Conservation (phyloP, 768 basidiomycete species). For the Pisolithus marmoratus region DNA sequence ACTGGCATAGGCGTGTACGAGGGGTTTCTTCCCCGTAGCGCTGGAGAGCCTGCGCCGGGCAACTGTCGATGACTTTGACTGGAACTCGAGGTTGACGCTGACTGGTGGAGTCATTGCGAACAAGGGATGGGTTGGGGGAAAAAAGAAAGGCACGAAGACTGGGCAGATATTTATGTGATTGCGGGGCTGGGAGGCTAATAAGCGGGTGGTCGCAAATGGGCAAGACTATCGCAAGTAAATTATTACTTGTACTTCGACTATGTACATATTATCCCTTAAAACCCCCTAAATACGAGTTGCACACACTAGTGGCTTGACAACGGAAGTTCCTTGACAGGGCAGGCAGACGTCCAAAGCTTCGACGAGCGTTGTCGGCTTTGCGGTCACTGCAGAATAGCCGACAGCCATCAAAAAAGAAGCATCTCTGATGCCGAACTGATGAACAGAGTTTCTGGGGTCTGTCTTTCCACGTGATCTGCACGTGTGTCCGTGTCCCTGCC, state of each 20-base stretch:
- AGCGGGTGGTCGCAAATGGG: background rate
- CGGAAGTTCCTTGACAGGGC: no score
- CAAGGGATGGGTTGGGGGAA: slow-evolving; percentile 7
- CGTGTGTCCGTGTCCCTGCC: slow-evolving; percentile 1
- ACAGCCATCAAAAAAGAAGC: background rate
- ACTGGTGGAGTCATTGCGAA: slow-evolving; percentile 44
- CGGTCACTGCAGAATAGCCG: no score
- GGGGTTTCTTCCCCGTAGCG: slow-evolving; percentile 44
- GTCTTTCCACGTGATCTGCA: background rate
- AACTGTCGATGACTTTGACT: slow-evolving; percentile 58
- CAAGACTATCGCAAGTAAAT: background rate
- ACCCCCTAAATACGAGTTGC: no score
- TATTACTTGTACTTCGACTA: no score
- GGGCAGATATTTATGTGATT: slow-evolving; percentile 29
- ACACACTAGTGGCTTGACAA: no score
- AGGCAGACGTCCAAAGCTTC: no score
- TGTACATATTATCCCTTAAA: no score
- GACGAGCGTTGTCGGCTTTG: no score
- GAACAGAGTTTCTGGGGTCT: slow-evolving; percentile 26
- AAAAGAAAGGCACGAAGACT: slow-evolving; percentile 9
- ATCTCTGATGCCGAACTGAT: background rate
- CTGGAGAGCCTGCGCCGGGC: slow-evolving; percentile 67
- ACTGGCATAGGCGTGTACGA: slow-evolving; percentile 52
- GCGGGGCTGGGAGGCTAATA: background rate
- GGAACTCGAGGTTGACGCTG: slow-evolving; percentile 42